phyloP scores from a whole-genome alignment of 2,329 filamentous ascomycete species.

The Fusarium equiseti region DNA sequence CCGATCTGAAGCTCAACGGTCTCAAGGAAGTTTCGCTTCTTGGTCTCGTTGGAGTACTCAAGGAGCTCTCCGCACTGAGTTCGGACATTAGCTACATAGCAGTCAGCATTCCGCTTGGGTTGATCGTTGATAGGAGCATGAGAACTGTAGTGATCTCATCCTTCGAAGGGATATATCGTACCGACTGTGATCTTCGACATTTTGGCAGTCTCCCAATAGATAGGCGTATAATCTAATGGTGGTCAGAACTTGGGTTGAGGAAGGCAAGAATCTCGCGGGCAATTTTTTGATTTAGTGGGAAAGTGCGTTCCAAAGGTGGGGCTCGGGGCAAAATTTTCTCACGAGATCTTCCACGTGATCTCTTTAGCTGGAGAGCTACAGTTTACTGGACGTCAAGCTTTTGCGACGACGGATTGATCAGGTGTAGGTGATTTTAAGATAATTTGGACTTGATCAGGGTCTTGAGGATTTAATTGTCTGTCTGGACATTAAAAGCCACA shows the following conservation, averaged over 20 bases:
- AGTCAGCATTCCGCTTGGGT: constrained; percentile 53
- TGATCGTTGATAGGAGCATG: background rate
- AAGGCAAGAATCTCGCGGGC: constrained; percentile 6
- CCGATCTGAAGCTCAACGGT: constrained; percentile 93
- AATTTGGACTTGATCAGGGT: constrained; percentile 9
- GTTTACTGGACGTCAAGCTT: constrained; percentile 3
- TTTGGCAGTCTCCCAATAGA: constrained; percentile 90
- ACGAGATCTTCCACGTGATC: constrained; percentile 52
- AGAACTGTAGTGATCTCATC: background rate
- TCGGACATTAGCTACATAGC: constrained; percentile 82
- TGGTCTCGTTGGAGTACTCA: constrained; percentile 92
- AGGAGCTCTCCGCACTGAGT: constrained; percentile 93
- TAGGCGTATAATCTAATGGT: constrained; percentile 75
- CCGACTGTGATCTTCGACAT: constrained; percentile 91
- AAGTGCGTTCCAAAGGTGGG: constrained; percentile 37
- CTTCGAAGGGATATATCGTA: constrained; percentile 52
- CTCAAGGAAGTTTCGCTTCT: constrained; percentile 99
- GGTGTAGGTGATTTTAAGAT: constrained; percentile 4
- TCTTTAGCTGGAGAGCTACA: background rate
- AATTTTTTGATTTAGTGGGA: constrained; percentile 42
- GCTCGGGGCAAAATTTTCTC: constrained; percentile 52
- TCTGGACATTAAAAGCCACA: constrained; percentile 4
- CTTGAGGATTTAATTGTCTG: constrained; percentile 1
- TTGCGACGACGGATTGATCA: constrained; percentile 20
- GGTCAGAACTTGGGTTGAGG: constrained; percentile 57